phyloP scores from a whole-genome alignment of 805 yeast genomes.

The Suhomyces xylopsoci region DNA sequence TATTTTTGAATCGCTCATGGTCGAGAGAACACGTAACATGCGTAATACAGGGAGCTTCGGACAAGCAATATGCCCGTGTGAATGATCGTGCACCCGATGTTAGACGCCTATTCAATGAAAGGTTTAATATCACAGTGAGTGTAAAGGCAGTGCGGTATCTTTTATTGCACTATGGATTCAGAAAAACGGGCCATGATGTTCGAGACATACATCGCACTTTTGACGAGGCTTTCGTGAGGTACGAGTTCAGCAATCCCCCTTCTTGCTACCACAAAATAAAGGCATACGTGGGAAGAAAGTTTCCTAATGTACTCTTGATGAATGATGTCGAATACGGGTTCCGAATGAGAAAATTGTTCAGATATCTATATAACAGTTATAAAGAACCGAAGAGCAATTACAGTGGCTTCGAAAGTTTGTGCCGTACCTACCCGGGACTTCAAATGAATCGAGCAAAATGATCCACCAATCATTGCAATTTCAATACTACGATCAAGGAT shows the following conservation, averaged over 20 bases:
- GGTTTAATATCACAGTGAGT: too few relatives aligned
- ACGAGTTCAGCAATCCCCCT: constrained; percentile 2
- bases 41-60: too few relatives aligned
- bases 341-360: too few relatives aligned
- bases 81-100: too few relatives aligned
- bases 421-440: background rate
- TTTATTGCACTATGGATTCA: constrained; percentile 16
- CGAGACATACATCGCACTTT: constrained; percentile 9
- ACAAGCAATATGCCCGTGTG: too few relatives aligned
- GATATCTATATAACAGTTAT: too few relatives aligned
- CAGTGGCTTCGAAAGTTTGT: constrained; percentile 1
- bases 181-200: constrained; percentile 3
- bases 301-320: too few relatives aligned
- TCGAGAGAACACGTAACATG: too few relatives aligned
- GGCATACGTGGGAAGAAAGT: background rate
- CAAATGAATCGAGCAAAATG: background rate
- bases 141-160: constrained; percentile 12
- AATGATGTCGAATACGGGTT: too few relatives aligned
- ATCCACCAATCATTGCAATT: background rate
- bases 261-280: constrained; percentile 1
- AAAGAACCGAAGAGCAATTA: constrained; percentile 13
- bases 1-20: too few relatives aligned
- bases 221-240: constrained; percentile 12
- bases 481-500: background rate
- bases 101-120: too few relatives aligned